Evolutionary conservation across 805 yeast species (phyloP).

Genomic region (Teunomyces funiuensis): DNA sequence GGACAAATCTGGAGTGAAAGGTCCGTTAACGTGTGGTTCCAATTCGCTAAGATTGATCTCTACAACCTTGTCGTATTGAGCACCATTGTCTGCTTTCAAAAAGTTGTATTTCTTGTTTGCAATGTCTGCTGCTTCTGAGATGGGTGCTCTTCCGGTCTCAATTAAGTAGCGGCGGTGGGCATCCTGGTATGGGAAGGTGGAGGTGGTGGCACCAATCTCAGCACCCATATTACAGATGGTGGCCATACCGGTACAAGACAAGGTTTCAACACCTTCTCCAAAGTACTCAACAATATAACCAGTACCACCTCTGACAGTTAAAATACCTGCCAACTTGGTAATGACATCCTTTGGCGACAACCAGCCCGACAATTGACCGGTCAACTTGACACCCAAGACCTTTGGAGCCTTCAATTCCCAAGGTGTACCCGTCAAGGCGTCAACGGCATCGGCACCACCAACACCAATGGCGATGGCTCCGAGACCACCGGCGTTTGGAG

Average conservation of each 20-base stretch:
- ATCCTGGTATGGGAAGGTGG: conserved; percentile 95
- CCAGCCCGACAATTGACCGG: conserved; percentile 93
- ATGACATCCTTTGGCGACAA: conserved; percentile 96
- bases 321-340: conserved; percentile 86
- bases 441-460: conserved; percentile 99
- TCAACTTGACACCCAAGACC: conserved; percentile 89
- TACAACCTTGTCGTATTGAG: conserved; percentile 89
- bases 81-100: conserved; percentile 86
- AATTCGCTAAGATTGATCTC: conserved; percentile 86
- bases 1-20: conserved; percentile 97
- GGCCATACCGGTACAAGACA: conserved; percentile 98
- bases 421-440: conserved; percentile 88
- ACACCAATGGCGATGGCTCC: conserved; percentile 99
- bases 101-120: conserved; percentile 59
- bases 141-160: conserved; percentile 83
- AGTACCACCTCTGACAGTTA: conserved; percentile 98
- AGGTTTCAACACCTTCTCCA: conserved; percentile 90
- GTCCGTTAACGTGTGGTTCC: conserved; percentile 97
- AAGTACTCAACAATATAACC: conserved; percentile 95
- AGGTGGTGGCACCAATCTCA: conserved; percentile 97
- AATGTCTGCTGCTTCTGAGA: conserved; percentile 75
- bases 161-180: conserved; percentile 83
- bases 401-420: conserved; percentile 99
- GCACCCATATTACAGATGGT: conserved; percentile 99
- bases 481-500: conserved; percentile 98